phyloP scores from a whole-genome alignment of 495 filamentous ascomycete species.

The Sordaria brevicollis region DNA sequence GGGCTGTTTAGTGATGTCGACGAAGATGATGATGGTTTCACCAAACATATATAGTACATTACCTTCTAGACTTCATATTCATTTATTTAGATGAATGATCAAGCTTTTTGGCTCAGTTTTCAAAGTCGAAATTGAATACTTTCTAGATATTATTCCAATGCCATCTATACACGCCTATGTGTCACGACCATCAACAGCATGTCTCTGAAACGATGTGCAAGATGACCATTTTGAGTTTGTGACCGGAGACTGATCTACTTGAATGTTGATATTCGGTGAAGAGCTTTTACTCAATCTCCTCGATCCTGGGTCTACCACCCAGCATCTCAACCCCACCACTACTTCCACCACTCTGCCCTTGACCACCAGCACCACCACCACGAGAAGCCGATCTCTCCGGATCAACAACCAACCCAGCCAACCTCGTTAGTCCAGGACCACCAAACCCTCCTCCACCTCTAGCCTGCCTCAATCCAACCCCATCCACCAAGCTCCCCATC shows the following conservation, averaged over 20 bases:
- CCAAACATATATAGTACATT: not conserved
- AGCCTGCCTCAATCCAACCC: conserved; percentile 3
- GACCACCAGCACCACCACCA: not conserved
- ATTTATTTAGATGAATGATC: no score
- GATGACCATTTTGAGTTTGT: not conserved
- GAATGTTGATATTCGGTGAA: not conserved
- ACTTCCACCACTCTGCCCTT: not conserved
- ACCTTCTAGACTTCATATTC: no score
- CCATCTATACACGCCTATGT: not conserved
- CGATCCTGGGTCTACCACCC: conserved; percentile 27
- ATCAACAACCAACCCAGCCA: conserved; percentile 36
- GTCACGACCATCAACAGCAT: not conserved
- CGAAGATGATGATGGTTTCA: not conserved
- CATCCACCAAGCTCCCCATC: conserved; percentile 38
- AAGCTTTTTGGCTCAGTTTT: no score
- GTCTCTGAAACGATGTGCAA: not conserved
- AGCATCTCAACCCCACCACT: not conserved
- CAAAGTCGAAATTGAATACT: no score
- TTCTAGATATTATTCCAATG: not conserved
- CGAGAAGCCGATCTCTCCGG: conserved; percentile 13
- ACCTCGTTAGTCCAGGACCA: conserved; percentile 16
- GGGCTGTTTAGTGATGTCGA: not conserved
- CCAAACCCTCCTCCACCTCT: not conserved
- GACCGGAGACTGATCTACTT: not conserved
- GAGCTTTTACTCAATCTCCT: conserved; percentile 31